These are phyloP conservation scores for Plasmodium reichenowi DNA, from an alignment of 169 alveolate genomes.

Conservation along the genomic window DNA sequence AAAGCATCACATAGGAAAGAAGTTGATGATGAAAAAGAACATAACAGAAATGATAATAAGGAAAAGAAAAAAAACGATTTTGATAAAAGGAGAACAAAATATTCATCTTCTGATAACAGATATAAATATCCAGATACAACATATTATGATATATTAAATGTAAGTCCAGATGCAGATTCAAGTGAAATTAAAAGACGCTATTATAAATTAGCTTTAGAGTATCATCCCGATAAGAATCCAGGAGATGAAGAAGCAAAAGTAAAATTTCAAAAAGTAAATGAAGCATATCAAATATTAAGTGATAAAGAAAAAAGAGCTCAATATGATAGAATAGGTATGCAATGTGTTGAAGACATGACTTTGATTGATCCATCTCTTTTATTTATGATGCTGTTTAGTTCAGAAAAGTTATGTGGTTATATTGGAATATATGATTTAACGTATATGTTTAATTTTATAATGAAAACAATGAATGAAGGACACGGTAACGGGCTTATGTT, in stretches of 20 bases:
- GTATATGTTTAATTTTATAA: too few relatives aligned
- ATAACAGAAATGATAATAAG: too few relatives aligned
- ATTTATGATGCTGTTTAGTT: slow-evolving; percentile 4
- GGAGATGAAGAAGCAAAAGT: slow-evolving; percentile 79
- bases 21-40: too few relatives aligned
- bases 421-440: too few relatives aligned
- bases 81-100: too few relatives aligned
- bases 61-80: too few relatives aligned
- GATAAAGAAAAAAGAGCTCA: slow-evolving; percentile 77
- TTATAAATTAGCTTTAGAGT: slow-evolving; percentile 92
- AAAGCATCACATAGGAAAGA: too few relatives aligned
- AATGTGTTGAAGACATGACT: slow-evolving; percentile 26
- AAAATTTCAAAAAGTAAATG: slow-evolving; percentile 83
- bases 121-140: slow-evolving; percentile 74
- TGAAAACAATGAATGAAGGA: too few relatives aligned
- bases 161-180: slow-evolving; percentile 85
- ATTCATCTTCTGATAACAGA: not conserved
- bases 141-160: slow-evolving; percentile 81
- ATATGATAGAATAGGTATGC: slow-evolving; percentile 78
- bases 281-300: slow-evolving; percentile 84
- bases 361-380: slow-evolving; percentile 78
- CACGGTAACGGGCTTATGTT: too few relatives aligned
- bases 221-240: slow-evolving; percentile 95
- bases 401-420: too few relatives aligned
- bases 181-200: slow-evolving; percentile 91